Evolutionary conservation across 2,329 filamentous ascomycete genomes (phyloP).

Genomic region (Xenosphaeropsis pyriputrescens): DNA sequence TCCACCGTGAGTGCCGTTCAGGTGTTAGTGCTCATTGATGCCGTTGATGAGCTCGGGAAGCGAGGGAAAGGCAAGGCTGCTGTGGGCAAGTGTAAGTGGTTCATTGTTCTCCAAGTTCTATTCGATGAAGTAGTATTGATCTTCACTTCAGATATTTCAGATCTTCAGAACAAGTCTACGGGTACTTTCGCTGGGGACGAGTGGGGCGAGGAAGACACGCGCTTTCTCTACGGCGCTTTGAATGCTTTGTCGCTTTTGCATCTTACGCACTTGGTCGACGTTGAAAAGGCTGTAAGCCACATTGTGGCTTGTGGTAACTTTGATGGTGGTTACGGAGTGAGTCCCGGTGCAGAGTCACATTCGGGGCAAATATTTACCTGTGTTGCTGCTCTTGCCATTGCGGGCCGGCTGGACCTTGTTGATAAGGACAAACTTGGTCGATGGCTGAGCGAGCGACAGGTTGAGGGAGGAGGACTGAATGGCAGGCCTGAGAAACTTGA

Average conservation of each 20-base stretch:
- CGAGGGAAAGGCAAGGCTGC: slow-evolving; percentile 54
- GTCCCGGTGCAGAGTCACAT: slow-evolving; percentile 85
- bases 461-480: slow-evolving; percentile 78
- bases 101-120: not conserved
- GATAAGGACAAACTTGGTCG: slow-evolving; percentile 68
- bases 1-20: slow-evolving; percentile 94
- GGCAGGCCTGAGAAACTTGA: slow-evolving; percentile 90
- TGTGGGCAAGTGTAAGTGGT: slow-evolving; percentile 65
- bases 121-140: not conserved
- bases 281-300: slow-evolving; percentile 67
- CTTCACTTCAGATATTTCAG: slow-evolving; percentile 38
- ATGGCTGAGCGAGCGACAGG: slow-evolving; percentile 89
- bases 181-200: slow-evolving; percentile 90
- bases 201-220: slow-evolving; percentile 92
- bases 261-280: slow-evolving; percentile 58
- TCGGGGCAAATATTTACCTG: slow-evolving; percentile 94
- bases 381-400: slow-evolving; percentile 74
- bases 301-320: slow-evolving; percentile 79
- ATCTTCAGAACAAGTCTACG: slow-evolving; percentile 63
- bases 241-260: slow-evolving; percentile 78
- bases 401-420: slow-evolving; percentile 65
- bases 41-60: slow-evolving; percentile 66
- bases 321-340: slow-evolving; percentile 84
- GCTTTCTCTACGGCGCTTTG: slow-evolving; percentile 82
- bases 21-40: slow-evolving; percentile 77